Base-by-base conservation (phyloP, 805 yeast genomes). In the Hanseniaspora nectarophila region DNA sequence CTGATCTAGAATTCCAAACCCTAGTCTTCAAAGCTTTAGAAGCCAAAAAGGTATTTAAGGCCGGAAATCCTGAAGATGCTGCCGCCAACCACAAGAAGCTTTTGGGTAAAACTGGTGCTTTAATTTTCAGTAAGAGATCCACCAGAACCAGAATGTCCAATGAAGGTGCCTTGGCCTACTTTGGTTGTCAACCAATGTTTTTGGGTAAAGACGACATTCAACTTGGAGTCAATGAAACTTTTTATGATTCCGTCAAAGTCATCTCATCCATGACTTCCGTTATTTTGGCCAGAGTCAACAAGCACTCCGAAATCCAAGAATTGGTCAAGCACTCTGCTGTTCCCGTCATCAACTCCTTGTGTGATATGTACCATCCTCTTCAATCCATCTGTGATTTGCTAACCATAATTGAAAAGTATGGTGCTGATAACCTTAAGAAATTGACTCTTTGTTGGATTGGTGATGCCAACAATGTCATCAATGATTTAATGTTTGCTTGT, bases 131-230 rank as follows among this genome's bases (percentile, higher is more conserved):
- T 54, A 92, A 92, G 65, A 80, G 98, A 67, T 86, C 96, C 6
- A 92, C 98, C 23, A 77, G 98, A 68, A 92, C 98, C 23, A 80
- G 98, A 67, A 78, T 92, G 35, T 87, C 96, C 23, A 75, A 89
- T 10, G 98, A 92, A 65, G 97, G 95, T 47, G 98, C 98, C 15
- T 85, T 89, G 12, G 75, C 85, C 2, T 88, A 83, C 64, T 84
- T 90, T 58, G 97, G 97, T 18, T 97, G 89, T 6, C 92, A 82
- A 60, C 96, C 98, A 12, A 84, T 92, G 92, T 92, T 92, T 62
- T 73, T 92, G 58, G 97, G 98, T 47, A 87, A 84, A 60, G 96
- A 89, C 59, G 98, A 92, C 61, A 92, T 92, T 63, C 98, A 92
- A 68, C 72, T 92, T 53, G 98, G 98, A 42, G 95, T 87, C 42